Evolutionary conservation across 352 stramenopile species (phyloP), one percentile per base, ranked within the genome.

Genomic region (Phytophthora cajani): DNA sequence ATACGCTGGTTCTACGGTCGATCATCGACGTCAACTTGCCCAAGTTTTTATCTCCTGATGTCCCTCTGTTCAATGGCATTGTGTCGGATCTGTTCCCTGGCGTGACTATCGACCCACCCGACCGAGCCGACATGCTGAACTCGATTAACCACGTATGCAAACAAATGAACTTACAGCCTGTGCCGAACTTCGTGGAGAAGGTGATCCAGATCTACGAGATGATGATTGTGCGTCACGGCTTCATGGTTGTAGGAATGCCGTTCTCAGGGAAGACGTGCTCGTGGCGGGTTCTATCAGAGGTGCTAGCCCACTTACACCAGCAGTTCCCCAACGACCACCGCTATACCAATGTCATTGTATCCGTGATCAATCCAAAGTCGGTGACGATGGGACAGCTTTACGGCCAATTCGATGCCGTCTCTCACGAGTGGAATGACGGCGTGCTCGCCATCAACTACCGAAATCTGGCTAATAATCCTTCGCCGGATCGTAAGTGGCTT

Each of bases 131-230:
- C 16, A 96, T 98, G 78, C 71, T 97, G 11, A 75, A 82, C 21
- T 84, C 88, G 5, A 96, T 98, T 54, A 70, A 94, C 60, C 56
- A 78, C 0, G 83, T 97, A 9, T 97, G 92, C 74, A 81, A 89
- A 25, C 73, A 78, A n/a, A 86, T 81, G 70, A 93, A 85, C 59
- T 76, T 98, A n/a, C 88, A 98, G 62, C 83, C 91, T 4, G 91
- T 95, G 33, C 75, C 83, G 1, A 96, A 93, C 56, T 98, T 98
- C 73, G 86, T 97, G 14, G 93, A 94, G 38, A 98, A 98, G 55
- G 90, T 98, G 11, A 95, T 98, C 57, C 93, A 99, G 67, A 95
- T 98, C 38, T 98, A 99, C 75, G 95, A 98, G 64, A 98, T 98
- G 93, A 97, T 98, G 84, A 94, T 98, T 54, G 95, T 99, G 33